A percentile compares a stretch with the other conserved stretches of the same genome.
These are phyloP conservation scores for Xylariaceae sp. DNA, from an alignment of 2,329 filamentous ascomycete genomes.

Conservation along the genomic window DNA sequence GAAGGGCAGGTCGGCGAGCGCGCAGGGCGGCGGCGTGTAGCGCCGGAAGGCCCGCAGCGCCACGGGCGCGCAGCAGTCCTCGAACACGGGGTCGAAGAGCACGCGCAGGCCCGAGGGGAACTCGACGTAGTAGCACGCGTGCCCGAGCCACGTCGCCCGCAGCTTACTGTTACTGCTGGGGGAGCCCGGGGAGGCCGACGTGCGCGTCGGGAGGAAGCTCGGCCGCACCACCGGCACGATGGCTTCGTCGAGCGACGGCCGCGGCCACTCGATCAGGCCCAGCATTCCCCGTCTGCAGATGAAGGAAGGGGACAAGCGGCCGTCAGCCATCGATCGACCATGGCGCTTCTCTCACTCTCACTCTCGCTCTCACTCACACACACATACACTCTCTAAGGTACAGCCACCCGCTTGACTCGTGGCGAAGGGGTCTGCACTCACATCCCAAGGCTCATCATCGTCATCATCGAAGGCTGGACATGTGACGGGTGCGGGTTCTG, in stretches of 20 bases:
- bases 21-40: constrained; percentile 70
- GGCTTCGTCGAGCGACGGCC: constrained; percentile 48
- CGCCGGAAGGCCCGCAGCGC: constrained; percentile 64
- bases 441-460: constrained; percentile 8
- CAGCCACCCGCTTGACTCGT: too few species aligned
- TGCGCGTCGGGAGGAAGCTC: constrained; percentile 54
- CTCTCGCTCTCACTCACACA: not conserved
- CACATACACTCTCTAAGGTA: too few species aligned
- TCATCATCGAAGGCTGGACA: constrained; percentile 5
- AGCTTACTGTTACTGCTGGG: constrained; percentile 41
- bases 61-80: constrained; percentile 76
- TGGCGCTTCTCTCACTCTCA: not conserved
- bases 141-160: constrained; percentile 88
- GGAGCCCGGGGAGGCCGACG: constrained; percentile 35
- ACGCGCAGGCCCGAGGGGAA: constrained; percentile 81
- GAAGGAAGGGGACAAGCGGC: too few species aligned
- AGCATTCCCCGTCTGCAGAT: constrained; percentile 19
- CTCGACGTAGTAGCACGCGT: constrained; percentile 89
- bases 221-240: constrained; percentile 60
- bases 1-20: constrained; percentile 67
- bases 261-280: constrained; percentile 44
- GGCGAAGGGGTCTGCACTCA: too few species aligned
- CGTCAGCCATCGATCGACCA: too few species aligned
- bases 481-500: constrained; percentile 45
- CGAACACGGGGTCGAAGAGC: constrained; percentile 90